phyloP scores from a whole-genome alignment of 352 stramenopile species.

The Phytophthora crassamura region DNA sequence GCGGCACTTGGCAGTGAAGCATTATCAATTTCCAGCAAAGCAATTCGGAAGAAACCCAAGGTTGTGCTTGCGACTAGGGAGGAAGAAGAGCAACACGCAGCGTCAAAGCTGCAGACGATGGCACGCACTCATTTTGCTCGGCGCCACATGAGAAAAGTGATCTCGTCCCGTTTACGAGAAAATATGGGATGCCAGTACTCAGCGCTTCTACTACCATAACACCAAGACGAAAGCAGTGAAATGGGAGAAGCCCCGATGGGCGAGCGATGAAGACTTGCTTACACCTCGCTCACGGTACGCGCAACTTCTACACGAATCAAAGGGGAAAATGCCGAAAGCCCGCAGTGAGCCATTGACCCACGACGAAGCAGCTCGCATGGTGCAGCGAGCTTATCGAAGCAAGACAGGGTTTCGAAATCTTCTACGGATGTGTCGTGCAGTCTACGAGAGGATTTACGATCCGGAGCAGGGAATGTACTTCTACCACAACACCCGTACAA shows the following conservation, averaged over 20 bases:
- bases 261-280: constrained; percentile 66
- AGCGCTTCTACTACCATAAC: constrained; percentile 86
- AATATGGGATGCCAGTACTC: constrained; percentile 63
- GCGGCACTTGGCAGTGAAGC: constrained; percentile 42
- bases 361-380: constrained; percentile 52
- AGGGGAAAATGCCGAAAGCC: neutral
- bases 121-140: constrained; percentile 54
- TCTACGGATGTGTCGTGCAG: constrained; percentile 47
- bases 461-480: constrained; percentile 57
- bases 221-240: constrained; percentile 69
- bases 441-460: constrained; percentile 83
- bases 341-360: constrained; percentile 31
- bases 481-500: constrained; percentile 84
- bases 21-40: constrained; percentile 14
- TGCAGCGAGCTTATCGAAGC: constrained; percentile 64
- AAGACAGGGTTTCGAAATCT: constrained; percentile 54
- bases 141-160: constrained; percentile 55
- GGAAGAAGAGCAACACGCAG: constrained; percentile 42
- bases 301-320: constrained; percentile 11
- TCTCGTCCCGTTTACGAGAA: constrained; percentile 85
- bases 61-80: constrained; percentile 28
- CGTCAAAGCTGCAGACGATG: constrained; percentile 63
- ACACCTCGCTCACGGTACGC: constrained; percentile 54
- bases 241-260: constrained; percentile 73
- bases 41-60: constrained; percentile 7